These are phyloP conservation scores for Ricinus communis DNA, from an alignment of 345 rosid species.

Conservation along the genomic window DNA sequence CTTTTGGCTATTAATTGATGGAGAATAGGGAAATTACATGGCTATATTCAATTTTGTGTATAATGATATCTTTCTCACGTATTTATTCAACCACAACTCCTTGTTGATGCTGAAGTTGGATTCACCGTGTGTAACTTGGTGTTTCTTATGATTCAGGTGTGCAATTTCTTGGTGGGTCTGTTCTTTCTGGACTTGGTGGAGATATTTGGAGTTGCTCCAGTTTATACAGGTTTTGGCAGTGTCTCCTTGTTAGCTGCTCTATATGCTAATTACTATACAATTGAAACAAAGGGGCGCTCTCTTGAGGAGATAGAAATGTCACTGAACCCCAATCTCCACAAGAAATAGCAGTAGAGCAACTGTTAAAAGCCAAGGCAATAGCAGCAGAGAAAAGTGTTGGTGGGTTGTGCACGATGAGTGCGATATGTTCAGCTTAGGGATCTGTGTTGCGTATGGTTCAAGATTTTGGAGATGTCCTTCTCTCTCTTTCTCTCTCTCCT, in stretches of 20 bases:
- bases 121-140: not conserved
- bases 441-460: too few relatives aligned
- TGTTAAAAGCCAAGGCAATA: not conserved
- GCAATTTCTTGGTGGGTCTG: conserved; percentile 77
- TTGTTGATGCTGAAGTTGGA: too few relatives aligned
- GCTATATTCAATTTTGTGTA: too few relatives aligned
- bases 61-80: too few relatives aligned
- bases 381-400: not conserved
- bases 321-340: conserved; percentile 35
- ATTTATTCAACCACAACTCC: too few relatives aligned
- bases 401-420: too few relatives aligned
- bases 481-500: not conserved
- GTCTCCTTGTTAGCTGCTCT: conserved; percentile 63
- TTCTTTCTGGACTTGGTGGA: conserved; percentile 66
- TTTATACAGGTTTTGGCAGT: conserved; percentile 59
- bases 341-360: conserved; percentile 10
- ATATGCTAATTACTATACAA: conserved; percentile 47
- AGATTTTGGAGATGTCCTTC: too few relatives aligned
- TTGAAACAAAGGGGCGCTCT: conserved; percentile 78
- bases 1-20: too few relatives aligned
- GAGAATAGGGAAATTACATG: too few relatives aligned
- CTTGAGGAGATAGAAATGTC: conserved; percentile 79
- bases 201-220: conserved; percentile 55
- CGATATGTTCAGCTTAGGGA: too few relatives aligned
- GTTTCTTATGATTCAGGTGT: conserved; percentile 44